Base-by-base conservation (phyloP, 2,329 filamentous ascomycete genomes). In the Pseudocercospora crystallina region DNA sequence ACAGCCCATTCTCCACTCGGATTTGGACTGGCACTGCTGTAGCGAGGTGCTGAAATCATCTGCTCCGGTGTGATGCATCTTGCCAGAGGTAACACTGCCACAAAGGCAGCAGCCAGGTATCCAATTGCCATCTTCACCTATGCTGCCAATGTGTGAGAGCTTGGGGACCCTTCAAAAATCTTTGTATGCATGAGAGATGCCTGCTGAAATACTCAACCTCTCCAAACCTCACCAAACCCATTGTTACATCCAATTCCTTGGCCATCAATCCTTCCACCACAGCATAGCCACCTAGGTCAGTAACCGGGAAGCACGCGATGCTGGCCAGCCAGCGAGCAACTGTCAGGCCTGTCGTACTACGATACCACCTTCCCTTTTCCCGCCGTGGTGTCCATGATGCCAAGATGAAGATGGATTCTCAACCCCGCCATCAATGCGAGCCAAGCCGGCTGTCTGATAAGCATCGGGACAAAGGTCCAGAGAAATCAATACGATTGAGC, bases 1-100 rank as follows among this genome's bases (percentile, higher is more conserved):
- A 62, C 53, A 10, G 61, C 61, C 61, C 62, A 73, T 39, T 72
- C 69, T 39, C 61, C 61, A 26, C 55, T 61, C 10, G 59, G 57
- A 38, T 62, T 60, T 5, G 61, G 52, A 30, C 42, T 53, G 4
- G 58, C 56, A 36, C 43, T 37, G 43, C 56, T 59, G 44, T 62
- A 61, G 35, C 61, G 57, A 36, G 61, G 61, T 9, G 61, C 61
- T 11, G 60, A 58, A 41, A 64, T 46, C 61, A 63, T 61, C 40
- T 58, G 53, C 56, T 58, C 44, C 5, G 56, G 53, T 10, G 56
- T 58, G 8, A 58, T 56, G 32, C 46, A 43, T 39, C 26, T 20
- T 34, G 40, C 47, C 41, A 44, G 30, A 12, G 47, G 47, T 33
- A 49, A 12, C 10, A 37, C 11, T 26, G 47, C 47, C 14, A 36